These are phyloP conservation scores for Naganishia liquefaciens DNA, from an alignment of 1,284 basidiomycete species.

Conservation along the genomic window DNA sequence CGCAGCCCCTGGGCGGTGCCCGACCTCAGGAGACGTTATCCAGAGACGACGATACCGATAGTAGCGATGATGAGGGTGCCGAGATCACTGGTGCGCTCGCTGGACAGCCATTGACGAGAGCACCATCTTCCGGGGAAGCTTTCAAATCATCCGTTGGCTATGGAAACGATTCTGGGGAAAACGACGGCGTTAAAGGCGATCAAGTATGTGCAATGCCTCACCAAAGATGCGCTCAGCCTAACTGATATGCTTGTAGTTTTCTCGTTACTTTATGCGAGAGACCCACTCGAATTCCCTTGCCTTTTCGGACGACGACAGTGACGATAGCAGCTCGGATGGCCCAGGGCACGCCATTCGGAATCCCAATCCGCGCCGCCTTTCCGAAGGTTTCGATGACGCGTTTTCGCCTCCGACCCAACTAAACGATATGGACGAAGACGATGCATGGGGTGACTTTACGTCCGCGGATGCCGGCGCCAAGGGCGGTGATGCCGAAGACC, in stretches of 20 bases:
- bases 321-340: constrained; percentile 32
- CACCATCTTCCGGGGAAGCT: constrained; percentile 24
- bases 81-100: constrained; percentile 23
- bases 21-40: constrained; percentile 14
- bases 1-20: constrained; percentile 75
- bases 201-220: constrained; percentile 7
- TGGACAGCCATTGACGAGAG: constrained; percentile 31
- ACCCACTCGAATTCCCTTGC: constrained; percentile 28
- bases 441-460: constrained; percentile 51
- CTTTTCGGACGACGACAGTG: constrained; percentile 34
- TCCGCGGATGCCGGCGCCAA: constrained; percentile 33
- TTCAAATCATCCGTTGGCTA: constrained; percentile 24
- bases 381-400: constrained; percentile 34
- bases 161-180: constrained; percentile 18
- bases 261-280: constrained; percentile 32
- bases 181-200: constrained; percentile 12
- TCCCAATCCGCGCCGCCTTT: constrained; percentile 23
- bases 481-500: constrained; percentile 42
- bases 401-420: constrained; percentile 28
- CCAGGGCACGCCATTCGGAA: constrained; percentile 5
- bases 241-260: constrained; percentile 26
- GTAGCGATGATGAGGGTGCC: constrained; percentile 37
- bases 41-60: constrained; percentile 24
- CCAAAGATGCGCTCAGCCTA: too few relatives aligned
- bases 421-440: constrained; percentile 34